phyloP scores from a whole-genome alignment of 495 filamentous ascomycete genomes.

The Penicillium alfredii region DNA sequence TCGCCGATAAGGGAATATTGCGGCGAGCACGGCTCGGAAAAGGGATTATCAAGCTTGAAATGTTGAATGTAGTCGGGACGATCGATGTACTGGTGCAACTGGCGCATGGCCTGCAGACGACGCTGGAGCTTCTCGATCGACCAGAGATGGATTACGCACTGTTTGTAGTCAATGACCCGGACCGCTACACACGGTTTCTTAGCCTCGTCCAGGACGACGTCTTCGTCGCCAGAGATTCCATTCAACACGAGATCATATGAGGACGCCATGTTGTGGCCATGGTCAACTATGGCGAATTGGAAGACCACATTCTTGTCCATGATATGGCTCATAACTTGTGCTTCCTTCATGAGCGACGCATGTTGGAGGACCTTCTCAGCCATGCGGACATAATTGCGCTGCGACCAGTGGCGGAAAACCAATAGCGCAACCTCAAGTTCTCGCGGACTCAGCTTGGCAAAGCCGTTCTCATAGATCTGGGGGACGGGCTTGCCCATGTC shows the following conservation, averaged over 20 bases:
- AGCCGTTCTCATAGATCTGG: slow-evolving; percentile 43
- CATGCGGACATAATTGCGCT: slow-evolving; percentile 86
- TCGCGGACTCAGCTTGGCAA: slow-evolving; percentile 56
- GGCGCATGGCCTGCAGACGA: slow-evolving; percentile 83
- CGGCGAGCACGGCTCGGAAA: slow-evolving; percentile 81
- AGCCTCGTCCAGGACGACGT: slow-evolving; percentile 71
- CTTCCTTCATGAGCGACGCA: slow-evolving; percentile 84
- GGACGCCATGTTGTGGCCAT: slow-evolving; percentile 81
- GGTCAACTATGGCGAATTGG: slow-evolving; percentile 87
- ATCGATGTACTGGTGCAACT: slow-evolving; percentile 93
- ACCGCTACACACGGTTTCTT: slow-evolving; percentile 88
- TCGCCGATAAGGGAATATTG: slow-evolving; percentile 92
- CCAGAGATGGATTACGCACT: slow-evolving; percentile 86
- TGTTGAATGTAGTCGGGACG: slow-evolving; percentile 85
- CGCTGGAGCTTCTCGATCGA: slow-evolving; percentile 87
- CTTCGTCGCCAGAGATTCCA: slow-evolving; percentile 84
- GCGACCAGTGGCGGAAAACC: slow-evolving; percentile 68
- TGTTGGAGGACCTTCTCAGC: slow-evolving; percentile 87
- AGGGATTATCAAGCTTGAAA: slow-evolving; percentile 60
- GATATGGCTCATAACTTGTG: slow-evolving; percentile 95
- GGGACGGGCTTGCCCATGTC: slow-evolving; percentile 51
- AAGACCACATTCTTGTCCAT: slow-evolving; percentile 93
- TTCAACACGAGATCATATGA: slow-evolving; percentile 96
- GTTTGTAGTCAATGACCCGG: slow-evolving; percentile 86
- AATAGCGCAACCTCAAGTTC: slow-evolving; percentile 65